A percentile compares a stretch with the other conserved stretches of the same genome.
Conservation (phyloP, 495 filamentous ascomycete species). For the Penicillium chermesinum region DNA sequence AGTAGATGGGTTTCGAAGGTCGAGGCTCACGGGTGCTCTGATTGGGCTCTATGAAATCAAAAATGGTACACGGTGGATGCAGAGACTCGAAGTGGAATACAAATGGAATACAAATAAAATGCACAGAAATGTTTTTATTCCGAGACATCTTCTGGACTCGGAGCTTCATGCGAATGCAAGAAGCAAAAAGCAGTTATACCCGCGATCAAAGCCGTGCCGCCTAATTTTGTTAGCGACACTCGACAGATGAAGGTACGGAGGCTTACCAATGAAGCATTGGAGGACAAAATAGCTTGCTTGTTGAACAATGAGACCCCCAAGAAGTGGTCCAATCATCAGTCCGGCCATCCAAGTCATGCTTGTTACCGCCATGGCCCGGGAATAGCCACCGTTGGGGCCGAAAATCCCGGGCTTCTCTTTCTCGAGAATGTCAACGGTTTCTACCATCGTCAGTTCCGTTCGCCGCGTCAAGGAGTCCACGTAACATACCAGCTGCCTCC, state of each 20-base stretch:
- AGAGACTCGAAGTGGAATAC: too few species aligned
- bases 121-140: too few species aligned
- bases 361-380: slow-evolving; percentile 32
- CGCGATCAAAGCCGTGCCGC: slow-evolving; percentile 1
- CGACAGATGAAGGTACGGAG: background rate
- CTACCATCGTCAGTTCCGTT: slow-evolving; percentile 7
- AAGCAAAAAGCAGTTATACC: background rate
- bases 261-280: slow-evolving; percentile 30
- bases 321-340: slow-evolving; percentile 29
- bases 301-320: slow-evolving; percentile 30
- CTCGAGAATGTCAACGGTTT: slow-evolving; percentile 25
- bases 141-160: too few species aligned
- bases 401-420: slow-evolving; percentile 25
- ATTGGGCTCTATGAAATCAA: too few species aligned
- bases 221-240: slow-evolving; percentile 3
- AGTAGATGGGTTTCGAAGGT: background rate
- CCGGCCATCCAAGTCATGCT: slow-evolving; percentile 34
- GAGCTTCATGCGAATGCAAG: background rate
- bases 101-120: too few species aligned
- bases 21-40: too few species aligned
- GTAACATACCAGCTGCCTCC: slow-evolving; percentile 32
- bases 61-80: too few species aligned
- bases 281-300: slow-evolving; percentile 30
- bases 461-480: too few species aligned
- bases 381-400: slow-evolving; percentile 33